Percentiles rank a stretch among this genome's conserved stretches.
Conservation (phyloP, 2,329 filamentous ascomycete genomes). For the Alternaria postmessia region DNA sequence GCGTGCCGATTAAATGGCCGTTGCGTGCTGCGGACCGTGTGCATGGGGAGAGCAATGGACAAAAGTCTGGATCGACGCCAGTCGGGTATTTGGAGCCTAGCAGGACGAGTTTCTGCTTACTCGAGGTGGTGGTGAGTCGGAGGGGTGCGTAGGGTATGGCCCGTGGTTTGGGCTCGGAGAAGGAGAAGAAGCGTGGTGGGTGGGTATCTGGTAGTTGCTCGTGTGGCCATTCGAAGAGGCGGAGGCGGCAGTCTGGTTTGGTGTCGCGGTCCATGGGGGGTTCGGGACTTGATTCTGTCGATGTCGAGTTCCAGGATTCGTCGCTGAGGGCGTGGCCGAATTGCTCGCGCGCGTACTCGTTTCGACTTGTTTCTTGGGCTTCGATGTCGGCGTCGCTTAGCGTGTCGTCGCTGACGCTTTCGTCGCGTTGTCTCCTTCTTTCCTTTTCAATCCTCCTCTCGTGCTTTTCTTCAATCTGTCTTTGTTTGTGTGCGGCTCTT, state of each 20-base stretch:
- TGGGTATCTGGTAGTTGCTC: constrained; percentile 14
- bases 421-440: constrained; percentile 17
- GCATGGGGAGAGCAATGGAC: constrained; percentile 29
- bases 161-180: constrained; percentile 7
- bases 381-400: constrained; percentile 4
- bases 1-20: constrained; percentile 28
- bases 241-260: constrained; percentile 25
- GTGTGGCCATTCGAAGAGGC: constrained; percentile 41
- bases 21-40: constrained; percentile 35
- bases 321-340: constrained; percentile 28
- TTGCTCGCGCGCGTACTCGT: constrained; percentile 5
- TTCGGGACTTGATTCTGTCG: constrained; percentile 16
- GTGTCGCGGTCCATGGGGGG: constrained; percentile 2
- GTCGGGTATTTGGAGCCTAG: constrained; percentile 32
- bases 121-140: constrained; percentile 33
- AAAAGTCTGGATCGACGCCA: constrained; percentile 29
- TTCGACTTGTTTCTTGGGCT: neutral
- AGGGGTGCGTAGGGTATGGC: constrained; percentile 36
- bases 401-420: constrained; percentile 28
- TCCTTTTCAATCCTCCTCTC: constrained; percentile 17
- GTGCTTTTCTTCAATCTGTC: constrained; percentile 10
- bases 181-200: neutral
- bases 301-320: constrained; percentile 31
- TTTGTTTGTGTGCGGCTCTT: constrained; percentile 8
- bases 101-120: constrained; percentile 32